Evolutionary conservation across 176 grass and related monocot genomes (phyloP).

Genomic region (Aechmea fasciata): DNA sequence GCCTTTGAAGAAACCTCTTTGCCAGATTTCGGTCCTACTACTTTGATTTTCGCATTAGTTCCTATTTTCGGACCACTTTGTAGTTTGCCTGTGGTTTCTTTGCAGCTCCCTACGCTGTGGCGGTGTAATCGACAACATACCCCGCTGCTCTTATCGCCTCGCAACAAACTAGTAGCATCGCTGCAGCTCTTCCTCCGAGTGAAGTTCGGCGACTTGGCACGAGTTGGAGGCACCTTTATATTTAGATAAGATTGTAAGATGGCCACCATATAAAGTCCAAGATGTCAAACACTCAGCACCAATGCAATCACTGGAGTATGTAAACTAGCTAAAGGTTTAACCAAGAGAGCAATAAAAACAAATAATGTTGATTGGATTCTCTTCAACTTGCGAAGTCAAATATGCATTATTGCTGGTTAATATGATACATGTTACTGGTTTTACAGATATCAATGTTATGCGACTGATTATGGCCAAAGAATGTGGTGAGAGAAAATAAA

Average conservation of each 20-base stretch:
- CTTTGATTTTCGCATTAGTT: slow-evolving; percentile 29
- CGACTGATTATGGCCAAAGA: background rate
- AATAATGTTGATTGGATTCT: too few relatives aligned
- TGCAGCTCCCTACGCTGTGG: slow-evolving; percentile 54
- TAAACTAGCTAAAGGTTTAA: background rate
- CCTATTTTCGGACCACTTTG: slow-evolving; percentile 42
- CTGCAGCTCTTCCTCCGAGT: slow-evolving; percentile 70
- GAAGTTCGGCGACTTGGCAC: slow-evolving; percentile 85
- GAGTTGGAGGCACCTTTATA: slow-evolving; percentile 78
- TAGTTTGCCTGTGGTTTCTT: slow-evolving; percentile 33
- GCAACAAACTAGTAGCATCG: slow-evolving; percentile 27
- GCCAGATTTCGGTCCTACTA: slow-evolving; percentile 30
- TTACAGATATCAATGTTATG: background rate
- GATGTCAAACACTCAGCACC: background rate
- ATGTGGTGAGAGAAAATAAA: too few relatives aligned
- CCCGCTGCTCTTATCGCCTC: slow-evolving; percentile 2
- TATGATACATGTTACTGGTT: background rate
- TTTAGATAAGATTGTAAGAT: slow-evolving; percentile 1
- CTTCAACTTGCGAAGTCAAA: background rate
- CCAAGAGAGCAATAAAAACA: background rate
- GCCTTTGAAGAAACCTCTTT: slow-evolving; percentile 32
- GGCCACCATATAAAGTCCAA: background rate
- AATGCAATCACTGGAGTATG: background rate
- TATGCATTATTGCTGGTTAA: background rate
- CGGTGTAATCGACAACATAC: slow-evolving; percentile 36